Evolutionary conservation across 2,329 filamentous ascomycete species (phyloP).

Genomic region (Xenoacremonium recifei): DNA sequence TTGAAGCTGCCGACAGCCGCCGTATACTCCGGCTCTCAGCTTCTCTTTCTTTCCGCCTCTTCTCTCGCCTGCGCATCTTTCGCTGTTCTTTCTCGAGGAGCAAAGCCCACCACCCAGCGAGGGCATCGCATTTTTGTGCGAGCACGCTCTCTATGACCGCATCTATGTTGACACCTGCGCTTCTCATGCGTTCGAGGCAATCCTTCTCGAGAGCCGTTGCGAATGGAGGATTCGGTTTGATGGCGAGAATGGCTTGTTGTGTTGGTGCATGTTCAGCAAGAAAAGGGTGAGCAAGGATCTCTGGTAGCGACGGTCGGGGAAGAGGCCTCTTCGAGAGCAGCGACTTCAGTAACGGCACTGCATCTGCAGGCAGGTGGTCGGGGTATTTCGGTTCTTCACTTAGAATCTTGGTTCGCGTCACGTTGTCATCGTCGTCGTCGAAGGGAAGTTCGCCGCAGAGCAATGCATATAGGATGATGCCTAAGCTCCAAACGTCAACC

Average conservation of each 20-base stretch:
- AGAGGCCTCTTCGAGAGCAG: slow-evolving; percentile 91
- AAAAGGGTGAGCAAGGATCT: slow-evolving; percentile 86
- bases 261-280: slow-evolving; percentile 81
- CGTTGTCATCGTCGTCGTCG: slow-evolving; percentile 90
- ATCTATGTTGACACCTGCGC: slow-evolving; percentile 91
- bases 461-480: slow-evolving; percentile 80
- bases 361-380: slow-evolving; percentile 74
- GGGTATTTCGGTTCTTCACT: slow-evolving; percentile 84
- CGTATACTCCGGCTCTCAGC: slow-evolving; percentile 75
- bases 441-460: slow-evolving; percentile 87
- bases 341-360: slow-evolving; percentile 70
- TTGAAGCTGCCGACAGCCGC: slow-evolving; percentile 85
- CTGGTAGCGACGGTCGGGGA: slow-evolving; percentile 74
- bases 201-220: slow-evolving; percentile 86
- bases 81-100: slow-evolving; percentile 92
- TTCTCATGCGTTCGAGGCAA: slow-evolving; percentile 87
- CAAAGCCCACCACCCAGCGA: slow-evolving; percentile 95
- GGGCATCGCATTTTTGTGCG: slow-evolving; percentile 81
- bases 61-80: slow-evolving; percentile 76
- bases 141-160: slow-evolving; percentile 92
- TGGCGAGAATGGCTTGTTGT: slow-evolving; percentile 84
- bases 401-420: slow-evolving; percentile 82
- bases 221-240: slow-evolving; percentile 79
- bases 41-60: slow-evolving; percentile 82
- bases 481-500: slow-evolving; percentile 93